Evolutionary conservation across 2,329 filamentous ascomycete genomes (phyloP).

Genomic region (Hymenoscyphus fraxineus): DNA sequence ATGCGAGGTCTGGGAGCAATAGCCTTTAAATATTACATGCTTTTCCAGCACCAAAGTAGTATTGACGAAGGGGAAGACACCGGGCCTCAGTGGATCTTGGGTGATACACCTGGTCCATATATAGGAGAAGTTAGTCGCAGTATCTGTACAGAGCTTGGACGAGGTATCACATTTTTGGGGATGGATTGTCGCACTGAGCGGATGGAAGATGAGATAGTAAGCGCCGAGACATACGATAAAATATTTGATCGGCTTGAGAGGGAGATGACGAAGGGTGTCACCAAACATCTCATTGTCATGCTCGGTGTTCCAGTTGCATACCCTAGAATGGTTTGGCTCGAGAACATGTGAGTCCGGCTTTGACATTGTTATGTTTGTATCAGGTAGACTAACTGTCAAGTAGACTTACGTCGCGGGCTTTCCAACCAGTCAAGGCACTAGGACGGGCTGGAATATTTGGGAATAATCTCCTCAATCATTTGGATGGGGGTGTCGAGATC

Average conservation of each 20-base stretch:
- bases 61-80: slow-evolving; percentile 72
- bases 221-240: slow-evolving; percentile 76
- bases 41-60: slow-evolving; percentile 95
- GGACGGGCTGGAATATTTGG: slow-evolving; percentile 78
- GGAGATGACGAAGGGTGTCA: slow-evolving; percentile 78
- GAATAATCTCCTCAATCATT: slow-evolving; percentile 73
- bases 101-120: slow-evolving; percentile 77
- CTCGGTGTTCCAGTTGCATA: slow-evolving; percentile 82
- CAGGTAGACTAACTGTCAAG: background rate
- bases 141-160: slow-evolving; percentile 78
- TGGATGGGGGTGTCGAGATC: slow-evolving; percentile 88
- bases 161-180: slow-evolving; percentile 75
- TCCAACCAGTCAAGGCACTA: slow-evolving; percentile 73
- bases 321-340: slow-evolving; percentile 69
- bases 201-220: slow-evolving; percentile 75
- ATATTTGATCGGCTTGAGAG: slow-evolving; percentile 81
- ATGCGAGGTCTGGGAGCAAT: slow-evolving; percentile 87
- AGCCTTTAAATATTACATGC: slow-evolving; percentile 97
- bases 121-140: slow-evolving; percentile 83
- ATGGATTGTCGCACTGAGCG: slow-evolving; percentile 90
- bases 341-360: slow-evolving; percentile 56
- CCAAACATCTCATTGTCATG: slow-evolving; percentile 85
- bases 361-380: background rate
- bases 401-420: slow-evolving; percentile 9
- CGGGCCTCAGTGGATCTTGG: slow-evolving; percentile 90